These are phyloP conservation scores for Cinchona pubescens DNA, from an alignment of 257 asterid species.

Conservation along the genomic window DNA sequence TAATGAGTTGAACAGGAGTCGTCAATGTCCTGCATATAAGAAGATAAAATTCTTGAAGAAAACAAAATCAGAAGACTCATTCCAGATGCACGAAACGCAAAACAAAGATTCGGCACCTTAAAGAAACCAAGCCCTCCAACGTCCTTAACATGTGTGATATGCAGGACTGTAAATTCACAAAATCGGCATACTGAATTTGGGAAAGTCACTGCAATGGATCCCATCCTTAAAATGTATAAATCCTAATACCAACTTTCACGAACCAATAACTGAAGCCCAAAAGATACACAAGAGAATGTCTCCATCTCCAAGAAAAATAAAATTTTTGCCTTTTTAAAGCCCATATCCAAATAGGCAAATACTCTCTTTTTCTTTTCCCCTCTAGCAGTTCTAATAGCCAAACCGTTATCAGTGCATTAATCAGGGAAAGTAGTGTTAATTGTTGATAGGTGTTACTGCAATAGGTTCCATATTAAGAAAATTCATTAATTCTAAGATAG, in stretches of 20 bases:
- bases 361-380: neutral
- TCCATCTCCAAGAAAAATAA: neutral
- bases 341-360: neutral
- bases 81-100: neutral
- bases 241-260: neutral
- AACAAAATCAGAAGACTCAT: neutral
- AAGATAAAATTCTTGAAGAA: constrained; percentile 9
- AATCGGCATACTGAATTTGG: neutral
- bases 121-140: neutral
- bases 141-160: neutral
- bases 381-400: neutral
- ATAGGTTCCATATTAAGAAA: neutral
- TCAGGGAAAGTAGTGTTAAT: neutral
- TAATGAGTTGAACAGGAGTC: constrained; percentile 61
- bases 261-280: neutral
- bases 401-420: neutral
- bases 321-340: neutral
- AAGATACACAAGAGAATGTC: neutral
- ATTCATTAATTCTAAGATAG: neutral
- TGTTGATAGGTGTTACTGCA: neutral
- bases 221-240: no score
- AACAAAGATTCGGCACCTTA: neutral
- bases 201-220: neutral
- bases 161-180: neutral
- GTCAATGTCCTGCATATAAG: constrained; percentile 58